Evolutionary conservation across 1,284 basidiomycete species (phyloP).

Genomic region (Sanghuangporus weigelae): DNA sequence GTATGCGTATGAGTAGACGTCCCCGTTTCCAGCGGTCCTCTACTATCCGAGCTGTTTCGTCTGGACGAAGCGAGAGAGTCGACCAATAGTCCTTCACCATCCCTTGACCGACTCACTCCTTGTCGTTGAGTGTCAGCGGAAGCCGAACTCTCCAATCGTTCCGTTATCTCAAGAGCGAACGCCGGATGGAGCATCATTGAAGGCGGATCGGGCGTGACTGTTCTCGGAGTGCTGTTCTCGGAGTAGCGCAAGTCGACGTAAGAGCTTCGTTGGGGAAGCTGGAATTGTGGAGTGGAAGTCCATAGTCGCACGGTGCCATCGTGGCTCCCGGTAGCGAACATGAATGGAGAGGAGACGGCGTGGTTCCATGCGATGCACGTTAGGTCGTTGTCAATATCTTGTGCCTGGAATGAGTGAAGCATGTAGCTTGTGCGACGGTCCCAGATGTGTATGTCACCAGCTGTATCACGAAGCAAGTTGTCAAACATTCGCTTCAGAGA

Average conservation of each 20-base stretch:
- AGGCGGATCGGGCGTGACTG: conserved; percentile 9
- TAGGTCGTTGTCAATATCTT: conserved; percentile 55
- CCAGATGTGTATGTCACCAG: conserved; percentile 81
- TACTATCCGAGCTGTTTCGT: not conserved
- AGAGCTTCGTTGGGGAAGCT: conserved; percentile 4
- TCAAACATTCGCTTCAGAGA: not conserved
- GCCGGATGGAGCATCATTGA: not conserved
- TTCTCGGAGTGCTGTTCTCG: conserved; percentile 10
- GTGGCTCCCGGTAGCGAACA: conserved; percentile 75
- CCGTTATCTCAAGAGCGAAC: conserved; percentile 7
- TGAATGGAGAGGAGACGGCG: conserved; percentile 55
- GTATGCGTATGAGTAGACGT: not conserved
- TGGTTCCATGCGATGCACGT: conserved; percentile 78
- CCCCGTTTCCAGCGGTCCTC: not conserved
- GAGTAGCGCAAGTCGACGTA: conserved; percentile 13
- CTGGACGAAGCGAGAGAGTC: not conserved
- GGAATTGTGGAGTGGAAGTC: conserved; percentile 30
- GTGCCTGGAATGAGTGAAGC: conserved; percentile 59
- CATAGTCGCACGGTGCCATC: conserved; percentile 70
- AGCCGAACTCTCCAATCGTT: not conserved
- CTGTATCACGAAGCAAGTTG: conserved; percentile 29
- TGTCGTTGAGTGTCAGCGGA: not conserved
- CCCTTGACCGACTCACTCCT: not conserved
- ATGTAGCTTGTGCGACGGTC: conserved; percentile 68
- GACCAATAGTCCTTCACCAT: not conserved